Evolutionary conservation across 2,329 filamentous ascomycete genomes (phyloP).

Genomic region (Hyphodiscus sp.): DNA sequence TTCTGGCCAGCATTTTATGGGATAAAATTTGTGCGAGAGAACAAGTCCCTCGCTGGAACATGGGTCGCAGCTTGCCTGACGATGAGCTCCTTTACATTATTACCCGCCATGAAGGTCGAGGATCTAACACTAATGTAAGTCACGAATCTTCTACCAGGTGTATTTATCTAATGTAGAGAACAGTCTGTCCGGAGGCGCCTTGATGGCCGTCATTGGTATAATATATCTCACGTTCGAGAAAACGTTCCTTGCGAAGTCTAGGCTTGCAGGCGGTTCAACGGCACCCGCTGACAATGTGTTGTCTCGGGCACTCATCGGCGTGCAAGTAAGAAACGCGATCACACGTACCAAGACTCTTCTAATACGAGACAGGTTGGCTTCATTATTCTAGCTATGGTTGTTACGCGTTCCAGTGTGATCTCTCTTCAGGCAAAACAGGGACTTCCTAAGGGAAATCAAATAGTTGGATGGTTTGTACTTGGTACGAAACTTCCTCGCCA

Average conservation of each 20-base stretch:
- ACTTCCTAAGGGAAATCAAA: slow-evolving; percentile 79
- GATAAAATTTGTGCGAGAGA: slow-evolving; percentile 59
- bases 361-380: slow-evolving; percentile 56
- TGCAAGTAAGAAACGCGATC: slow-evolving; percentile 45
- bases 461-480: slow-evolving; percentile 76
- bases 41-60: slow-evolving; percentile 55
- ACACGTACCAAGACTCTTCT: slow-evolving; percentile 1
- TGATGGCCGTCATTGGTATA: slow-evolving; percentile 73
- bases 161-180: slow-evolving; percentile 13
- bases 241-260: slow-evolving; percentile 22
- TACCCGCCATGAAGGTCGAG: slow-evolving; percentile 83
- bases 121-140: slow-evolving; percentile 66
- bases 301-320: slow-evolving; percentile 55
- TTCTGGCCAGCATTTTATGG: slow-evolving; percentile 78
- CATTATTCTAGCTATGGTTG: slow-evolving; percentile 71
- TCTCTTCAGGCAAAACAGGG: slow-evolving; percentile 82
- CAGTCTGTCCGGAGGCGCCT: slow-evolving; percentile 65
- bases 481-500: slow-evolving; percentile 40
- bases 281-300: slow-evolving; percentile 37
- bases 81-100: slow-evolving; percentile 87
- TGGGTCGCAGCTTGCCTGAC: slow-evolving; percentile 73
- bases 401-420: slow-evolving; percentile 79
- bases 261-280: slow-evolving; percentile 19
- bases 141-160: background rate
- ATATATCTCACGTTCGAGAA: slow-evolving; percentile 78